A percentile compares a stretch with the other conserved stretches of the same genome.
These are phyloP conservation scores for Cicer yamashitae DNA, from an alignment of 306 rosid species.

Conservation along the genomic window DNA sequence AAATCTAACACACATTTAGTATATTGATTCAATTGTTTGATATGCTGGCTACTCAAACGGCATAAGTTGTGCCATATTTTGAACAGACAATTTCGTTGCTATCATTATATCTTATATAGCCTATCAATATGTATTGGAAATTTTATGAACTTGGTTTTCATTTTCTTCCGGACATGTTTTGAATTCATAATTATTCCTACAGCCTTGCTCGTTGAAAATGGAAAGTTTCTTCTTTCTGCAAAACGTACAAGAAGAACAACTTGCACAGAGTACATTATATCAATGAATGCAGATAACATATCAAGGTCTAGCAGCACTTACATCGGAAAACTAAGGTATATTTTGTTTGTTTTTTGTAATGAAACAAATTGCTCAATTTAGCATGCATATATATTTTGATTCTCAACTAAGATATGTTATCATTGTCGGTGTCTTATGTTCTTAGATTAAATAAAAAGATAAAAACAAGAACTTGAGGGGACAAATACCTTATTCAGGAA, in stretches of 20 bases:
- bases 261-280: constrained; percentile 84
- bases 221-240: constrained; percentile 94
- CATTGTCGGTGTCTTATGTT: no score
- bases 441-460: no score
- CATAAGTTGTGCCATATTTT: constrained; percentile 31
- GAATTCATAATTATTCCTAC: constrained; percentile 38
- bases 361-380: no score
- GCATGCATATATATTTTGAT: no score
- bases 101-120: background rate
- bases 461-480: no score
- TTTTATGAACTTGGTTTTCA: background rate
- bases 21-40: constrained; percentile 12
- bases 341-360: no score
- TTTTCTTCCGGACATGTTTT: constrained; percentile 20
- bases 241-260: constrained; percentile 84
- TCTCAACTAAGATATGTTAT: no score
- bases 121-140: background rate
- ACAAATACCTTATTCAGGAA: no score
- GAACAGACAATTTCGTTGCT: constrained; percentile 11
- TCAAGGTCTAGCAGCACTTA: constrained; percentile 82
- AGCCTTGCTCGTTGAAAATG: constrained; percentile 89
- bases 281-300: constrained; percentile 82
- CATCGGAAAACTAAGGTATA: constrained; percentile 88
- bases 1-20: background rate
- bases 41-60: background rate